These are phyloP conservation scores for Diplodia seriata DNA, from an alignment of 2,329 filamentous ascomycete species.

Conservation along the genomic window DNA sequence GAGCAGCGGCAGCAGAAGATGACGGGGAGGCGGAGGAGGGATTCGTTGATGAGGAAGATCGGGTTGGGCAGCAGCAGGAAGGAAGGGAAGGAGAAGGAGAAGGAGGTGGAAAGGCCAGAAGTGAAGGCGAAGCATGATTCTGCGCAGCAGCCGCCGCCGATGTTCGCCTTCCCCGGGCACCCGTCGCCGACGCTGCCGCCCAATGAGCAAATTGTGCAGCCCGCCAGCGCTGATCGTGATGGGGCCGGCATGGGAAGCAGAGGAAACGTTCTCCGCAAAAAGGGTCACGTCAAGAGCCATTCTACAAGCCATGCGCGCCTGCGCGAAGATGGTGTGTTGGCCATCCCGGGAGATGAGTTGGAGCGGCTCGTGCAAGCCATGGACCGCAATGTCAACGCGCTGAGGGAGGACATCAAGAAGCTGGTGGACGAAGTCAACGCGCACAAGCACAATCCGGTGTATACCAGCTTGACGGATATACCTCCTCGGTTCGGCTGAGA, in stretches of 20 bases:
- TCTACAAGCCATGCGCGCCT: slow-evolving; percentile 5
- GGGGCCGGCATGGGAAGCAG: not conserved
- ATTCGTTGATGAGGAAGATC: slow-evolving; percentile 16
- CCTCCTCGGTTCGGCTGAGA: slow-evolving; percentile 3
- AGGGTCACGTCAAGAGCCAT: slow-evolving; percentile 16
- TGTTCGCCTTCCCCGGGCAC: not conserved
- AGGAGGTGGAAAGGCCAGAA: slow-evolving; percentile 7
- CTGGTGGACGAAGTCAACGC: slow-evolving; percentile 21
- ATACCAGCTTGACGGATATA: slow-evolving; percentile 8
- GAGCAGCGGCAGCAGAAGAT: not conserved
- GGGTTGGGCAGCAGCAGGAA: slow-evolving; percentile 5
- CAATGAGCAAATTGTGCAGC: not conserved
- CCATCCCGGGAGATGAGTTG: slow-evolving; percentile 9
- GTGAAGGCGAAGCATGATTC: slow-evolving; percentile 7
- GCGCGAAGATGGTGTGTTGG: not conserved
- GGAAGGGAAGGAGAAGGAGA: slow-evolving; percentile 6
- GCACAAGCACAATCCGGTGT: slow-evolving; percentile 10
- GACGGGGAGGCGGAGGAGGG: not conserved
- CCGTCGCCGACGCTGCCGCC: not conserved
- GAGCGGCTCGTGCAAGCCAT: slow-evolving; percentile 16
- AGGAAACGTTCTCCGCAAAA: not conserved
- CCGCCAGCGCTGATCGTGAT: not conserved
- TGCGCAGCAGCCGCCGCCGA: not conserved
- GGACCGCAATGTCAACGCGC: slow-evolving; percentile 15
- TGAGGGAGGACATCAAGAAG: slow-evolving; percentile 25